Conservation (phyloP, 306 rosid genomes). For the Prunus mira region DNA sequence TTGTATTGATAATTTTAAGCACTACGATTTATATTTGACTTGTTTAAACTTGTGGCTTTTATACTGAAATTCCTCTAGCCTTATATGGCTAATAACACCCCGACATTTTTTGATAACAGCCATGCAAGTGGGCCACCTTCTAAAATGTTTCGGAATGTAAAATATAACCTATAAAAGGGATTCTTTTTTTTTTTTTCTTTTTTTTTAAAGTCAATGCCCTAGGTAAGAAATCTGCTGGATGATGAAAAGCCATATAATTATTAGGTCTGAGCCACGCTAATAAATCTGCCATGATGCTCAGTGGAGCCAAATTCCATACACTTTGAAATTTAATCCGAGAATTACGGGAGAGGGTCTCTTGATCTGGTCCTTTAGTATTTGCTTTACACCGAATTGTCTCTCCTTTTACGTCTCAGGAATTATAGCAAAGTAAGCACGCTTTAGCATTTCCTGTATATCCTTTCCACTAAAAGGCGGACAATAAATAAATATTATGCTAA, state of each 20-base stretch:
- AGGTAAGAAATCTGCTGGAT: background rate
- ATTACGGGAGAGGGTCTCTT: constrained; percentile 34
- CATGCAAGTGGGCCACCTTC: too few relatives aligned
- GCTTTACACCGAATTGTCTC: constrained; percentile 76
- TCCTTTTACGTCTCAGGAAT: constrained; percentile 38
- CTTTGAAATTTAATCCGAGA: constrained; percentile 30
- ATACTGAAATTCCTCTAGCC: too few relatives aligned
- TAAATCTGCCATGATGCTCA: background rate
- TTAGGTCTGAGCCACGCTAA: background rate
- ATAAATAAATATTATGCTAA: too few relatives aligned
- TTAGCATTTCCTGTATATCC: constrained; percentile 14
- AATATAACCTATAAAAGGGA: background rate
- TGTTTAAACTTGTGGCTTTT: too few relatives aligned
- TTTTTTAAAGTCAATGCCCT: background rate
- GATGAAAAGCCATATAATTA: background rate
- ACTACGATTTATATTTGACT: too few relatives aligned
- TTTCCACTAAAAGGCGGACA: background rate
- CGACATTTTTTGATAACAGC: too few relatives aligned
- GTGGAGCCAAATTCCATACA: background rate
- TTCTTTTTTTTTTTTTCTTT: accelerated
- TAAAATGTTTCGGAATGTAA: too few relatives aligned
- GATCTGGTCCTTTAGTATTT: background rate
- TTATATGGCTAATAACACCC: too few relatives aligned
- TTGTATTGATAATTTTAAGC: too few relatives aligned
- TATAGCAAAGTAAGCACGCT: constrained; percentile 65